These are phyloP conservation scores for Umbelopsis sp. DNA, from an alignment of 192 early-diverging fungal genomes.

Conservation along the genomic window DNA sequence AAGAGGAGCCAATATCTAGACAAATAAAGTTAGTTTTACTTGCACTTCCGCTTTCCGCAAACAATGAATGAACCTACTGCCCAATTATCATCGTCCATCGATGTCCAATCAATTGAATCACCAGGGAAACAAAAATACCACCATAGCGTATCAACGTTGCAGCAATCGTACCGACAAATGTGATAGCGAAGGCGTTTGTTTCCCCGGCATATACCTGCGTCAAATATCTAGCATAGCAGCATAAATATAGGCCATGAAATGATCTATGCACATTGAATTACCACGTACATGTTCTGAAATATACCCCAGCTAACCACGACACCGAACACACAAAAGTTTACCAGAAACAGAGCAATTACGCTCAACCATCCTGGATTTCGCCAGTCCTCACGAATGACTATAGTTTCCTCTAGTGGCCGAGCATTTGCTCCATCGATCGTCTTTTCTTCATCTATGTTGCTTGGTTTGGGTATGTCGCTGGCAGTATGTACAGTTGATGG, in stretches of 20 bases:
- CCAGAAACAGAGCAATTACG: conserved; percentile 34
- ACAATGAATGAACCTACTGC: too few relatives aligned
- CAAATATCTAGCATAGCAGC: conserved; percentile 20
- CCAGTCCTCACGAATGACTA: too few relatives aligned
- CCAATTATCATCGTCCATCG: conserved; percentile 32
- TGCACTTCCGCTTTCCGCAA: too few relatives aligned
- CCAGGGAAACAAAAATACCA: conserved; percentile 33
- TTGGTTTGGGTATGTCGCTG: too few relatives aligned
- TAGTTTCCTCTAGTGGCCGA: too few relatives aligned
- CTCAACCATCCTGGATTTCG: conserved; percentile 27
- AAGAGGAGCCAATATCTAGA: conserved; percentile 36
- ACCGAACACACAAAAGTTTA: conserved; percentile 37
- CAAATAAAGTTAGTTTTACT: too few relatives aligned
- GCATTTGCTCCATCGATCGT: too few relatives aligned
- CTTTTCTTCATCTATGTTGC: too few relatives aligned
- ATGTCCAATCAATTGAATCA: conserved; percentile 27
- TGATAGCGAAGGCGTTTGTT: conserved; percentile 21
- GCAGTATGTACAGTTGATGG: too few relatives aligned
- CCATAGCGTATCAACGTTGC: conserved; percentile 8
- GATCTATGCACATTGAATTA: not conserved
- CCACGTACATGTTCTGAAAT: conserved; percentile 28
- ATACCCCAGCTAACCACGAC: conserved; percentile 28
- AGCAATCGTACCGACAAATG: conserved; percentile 35
- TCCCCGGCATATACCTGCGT: conserved; percentile 26
- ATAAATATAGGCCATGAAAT: conserved; percentile 3